A percentile compares a stretch with the other conserved stretches of the same genome.
These are phyloP conservation scores for Solanum bulbocastanum DNA, from an alignment of 257 asterid species.

Conservation along the genomic window DNA sequence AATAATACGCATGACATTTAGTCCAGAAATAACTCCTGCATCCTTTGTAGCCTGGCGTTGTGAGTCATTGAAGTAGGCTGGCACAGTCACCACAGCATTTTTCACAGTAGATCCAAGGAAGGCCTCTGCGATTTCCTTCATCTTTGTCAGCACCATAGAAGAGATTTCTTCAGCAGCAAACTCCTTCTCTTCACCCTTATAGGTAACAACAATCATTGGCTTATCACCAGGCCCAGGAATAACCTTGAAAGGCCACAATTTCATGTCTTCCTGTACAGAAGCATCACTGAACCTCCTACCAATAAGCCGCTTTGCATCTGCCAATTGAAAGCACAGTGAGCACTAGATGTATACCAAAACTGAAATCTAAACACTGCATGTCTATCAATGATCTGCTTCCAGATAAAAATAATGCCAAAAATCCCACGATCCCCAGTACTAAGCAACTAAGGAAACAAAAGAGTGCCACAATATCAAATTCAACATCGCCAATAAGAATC, in stretches of 20 bases:
- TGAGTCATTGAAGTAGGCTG: slow-evolving; percentile 37
- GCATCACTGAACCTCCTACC: slow-evolving; percentile 18
- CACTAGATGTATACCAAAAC: slow-evolving; percentile 4
- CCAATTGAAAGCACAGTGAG: neutral
- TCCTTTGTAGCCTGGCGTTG: slow-evolving; percentile 41
- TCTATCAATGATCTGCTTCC: neutral
- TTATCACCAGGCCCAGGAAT: slow-evolving; percentile 20
- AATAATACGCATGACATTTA: slow-evolving; percentile 29
- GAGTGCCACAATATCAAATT: neutral
- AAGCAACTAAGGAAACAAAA: neutral
- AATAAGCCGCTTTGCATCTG: slow-evolving; percentile 22
- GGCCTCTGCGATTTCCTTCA: slow-evolving; percentile 21
- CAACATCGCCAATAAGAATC: neutral
- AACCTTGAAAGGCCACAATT: slow-evolving; percentile 21
- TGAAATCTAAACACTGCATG: neutral
- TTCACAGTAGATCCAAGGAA: slow-evolving; percentile 22
- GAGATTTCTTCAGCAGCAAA: slow-evolving; percentile 23
- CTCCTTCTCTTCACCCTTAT: slow-evolving; percentile 21
- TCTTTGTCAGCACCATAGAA: slow-evolving; percentile 17
- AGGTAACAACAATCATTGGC: slow-evolving; percentile 19
- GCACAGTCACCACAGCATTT: slow-evolving; percentile 34
- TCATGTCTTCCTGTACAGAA: slow-evolving; percentile 13
- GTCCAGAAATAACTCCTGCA: slow-evolving; percentile 34
- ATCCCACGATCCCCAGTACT: neutral
- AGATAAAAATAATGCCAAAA: neutral